Evolutionary conservation across 2,329 filamentous ascomycete genomes (phyloP), one percentile per base, ranked within the genome.

Genomic region (Nigrospora osmanthi): DNA sequence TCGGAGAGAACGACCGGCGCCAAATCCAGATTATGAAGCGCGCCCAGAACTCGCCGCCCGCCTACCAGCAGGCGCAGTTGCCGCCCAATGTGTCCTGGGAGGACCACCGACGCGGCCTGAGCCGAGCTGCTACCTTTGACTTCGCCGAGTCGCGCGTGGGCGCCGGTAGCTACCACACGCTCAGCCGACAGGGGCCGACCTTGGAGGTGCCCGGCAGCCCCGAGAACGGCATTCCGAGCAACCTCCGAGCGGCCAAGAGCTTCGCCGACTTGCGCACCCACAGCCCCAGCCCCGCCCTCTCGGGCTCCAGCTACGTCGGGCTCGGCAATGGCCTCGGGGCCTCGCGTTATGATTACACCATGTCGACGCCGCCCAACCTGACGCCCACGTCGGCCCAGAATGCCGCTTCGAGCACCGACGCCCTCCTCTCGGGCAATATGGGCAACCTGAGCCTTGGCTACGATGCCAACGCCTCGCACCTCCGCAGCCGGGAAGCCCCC

Each of bases 181-280:
- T 95, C 47, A 83, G 87, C 17, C 82, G 91, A 51, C 88, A 91
- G 54, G 83, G 85, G 28, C 87, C 87, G 30, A 89, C 90, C n/a
- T 73, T 97, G 34, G 87, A 90, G 60, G 81, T 93, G 47, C 82
- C 90, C n/a, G 88, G 88, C 53, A 90, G 88, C 58, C 87, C 79
- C 15, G 80, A 83, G 39, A 67, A 63, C 48, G 71, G 70, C 28
- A 82, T 83, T 31, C 80, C 86, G 40, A 85, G 88, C 60, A 91
- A 91, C 58, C 79, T 98, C 33, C 85, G 93, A 37, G 88, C 88
- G 28, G 93, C 91, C 50, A 97, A 97, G 72, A 97, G 91, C 42
- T 96, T 96, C 62, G 93, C 91, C 33, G 93, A 98, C 61, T 71
- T 98, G 51, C 86, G 91, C 52, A 95, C 90, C 1, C 95, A 94